Percentiles rank a stretch among this genome's conserved stretches.
Evolutionary conservation across 2,329 filamentous ascomycete species (phyloP).

Genomic region (Triangularia verruculosa): DNA sequence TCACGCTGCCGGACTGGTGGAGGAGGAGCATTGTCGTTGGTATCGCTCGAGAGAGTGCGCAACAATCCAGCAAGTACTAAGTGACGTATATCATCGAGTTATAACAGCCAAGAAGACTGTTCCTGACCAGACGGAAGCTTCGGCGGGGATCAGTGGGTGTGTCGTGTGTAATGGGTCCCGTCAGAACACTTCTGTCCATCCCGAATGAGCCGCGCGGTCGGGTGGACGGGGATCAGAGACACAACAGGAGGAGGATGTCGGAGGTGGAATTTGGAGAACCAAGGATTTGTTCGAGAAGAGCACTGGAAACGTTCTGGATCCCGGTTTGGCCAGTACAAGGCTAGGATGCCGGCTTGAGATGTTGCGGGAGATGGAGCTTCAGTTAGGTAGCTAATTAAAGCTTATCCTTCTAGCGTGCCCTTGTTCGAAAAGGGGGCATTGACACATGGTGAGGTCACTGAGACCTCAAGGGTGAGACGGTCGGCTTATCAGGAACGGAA

Average conservation of each 20-base stretch:
- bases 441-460: background rate
- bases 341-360: conserved; percentile 1
- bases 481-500: background rate
- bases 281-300: background rate
- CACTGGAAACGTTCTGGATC: background rate
- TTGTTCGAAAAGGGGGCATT: background rate
- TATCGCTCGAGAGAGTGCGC: background rate
- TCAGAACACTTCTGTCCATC: background rate
- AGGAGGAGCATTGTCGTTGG: conserved; percentile 71
- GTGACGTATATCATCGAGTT: background rate
- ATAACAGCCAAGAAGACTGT: background rate
- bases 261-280: background rate
- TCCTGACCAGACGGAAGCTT: background rate
- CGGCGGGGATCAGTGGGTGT: conserved; percentile 10
- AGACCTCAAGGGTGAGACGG: background rate
- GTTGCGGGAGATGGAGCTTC: background rate
- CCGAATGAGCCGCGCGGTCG: background rate
- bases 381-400: conserved; percentile 3
- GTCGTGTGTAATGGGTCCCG: background rate
- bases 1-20: conserved; percentile 87
- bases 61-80: background rate
- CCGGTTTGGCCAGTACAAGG: background rate
- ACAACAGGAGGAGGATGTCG: background rate
- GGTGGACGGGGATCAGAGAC: background rate
- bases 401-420: conserved; percentile 1